A percentile compares a stretch with the other conserved stretches of the same genome.
Evolutionary conservation across 805 yeast species (phyloP).

Genomic region (Jamesozyma lodderae): DNA sequence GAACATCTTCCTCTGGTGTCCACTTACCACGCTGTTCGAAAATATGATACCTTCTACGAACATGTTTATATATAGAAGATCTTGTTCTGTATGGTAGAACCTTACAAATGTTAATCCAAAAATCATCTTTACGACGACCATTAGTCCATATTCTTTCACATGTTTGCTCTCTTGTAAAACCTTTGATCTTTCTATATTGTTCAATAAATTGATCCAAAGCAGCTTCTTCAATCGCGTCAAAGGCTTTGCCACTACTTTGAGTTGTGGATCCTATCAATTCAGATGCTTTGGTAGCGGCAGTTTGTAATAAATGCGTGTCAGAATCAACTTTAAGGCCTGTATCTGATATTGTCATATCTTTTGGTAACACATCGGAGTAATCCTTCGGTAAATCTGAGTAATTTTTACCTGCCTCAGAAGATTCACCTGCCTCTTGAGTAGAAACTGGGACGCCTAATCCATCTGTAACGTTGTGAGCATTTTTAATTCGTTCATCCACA

Average conservation of each 20-base stretch:
- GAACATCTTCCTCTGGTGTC: conserved; percentile 73
- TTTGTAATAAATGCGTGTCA: conserved; percentile 34
- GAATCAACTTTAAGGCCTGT: conserved; percentile 19
- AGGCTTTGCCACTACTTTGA: conserved; percentile 28
- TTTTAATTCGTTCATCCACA: conserved; percentile 5
- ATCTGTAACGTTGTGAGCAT: conserved; percentile 3
- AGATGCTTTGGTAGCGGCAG: conserved; percentile 38
- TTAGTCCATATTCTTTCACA: conserved; percentile 86
- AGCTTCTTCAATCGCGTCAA: conserved; percentile 44
- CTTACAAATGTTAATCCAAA: conserved; percentile 76
- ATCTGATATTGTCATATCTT: conserved; percentile 12
- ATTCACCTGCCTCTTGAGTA: background rate
- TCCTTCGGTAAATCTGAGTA: conserved; percentile 14
- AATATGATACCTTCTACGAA: conserved; percentile 79
- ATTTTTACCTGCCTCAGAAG: conserved; percentile 7
- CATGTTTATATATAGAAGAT: conserved; percentile 88
- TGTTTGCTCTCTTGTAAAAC: conserved; percentile 55
- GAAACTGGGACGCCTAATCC: conserved; percentile 7
- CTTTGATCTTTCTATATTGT: conserved; percentile 57
- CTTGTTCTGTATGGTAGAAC: conserved; percentile 80
- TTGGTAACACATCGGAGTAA: conserved; percentile 20
- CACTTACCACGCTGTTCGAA: conserved; percentile 85
- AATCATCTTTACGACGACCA: conserved; percentile 73
- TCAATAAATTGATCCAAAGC: conserved; percentile 66
- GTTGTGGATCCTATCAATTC: conserved; percentile 24